These are phyloP conservation scores for Leptographium wingfieldii DNA, from an alignment of 2,329 filamentous ascomycete species.

Conservation along the genomic window DNA sequence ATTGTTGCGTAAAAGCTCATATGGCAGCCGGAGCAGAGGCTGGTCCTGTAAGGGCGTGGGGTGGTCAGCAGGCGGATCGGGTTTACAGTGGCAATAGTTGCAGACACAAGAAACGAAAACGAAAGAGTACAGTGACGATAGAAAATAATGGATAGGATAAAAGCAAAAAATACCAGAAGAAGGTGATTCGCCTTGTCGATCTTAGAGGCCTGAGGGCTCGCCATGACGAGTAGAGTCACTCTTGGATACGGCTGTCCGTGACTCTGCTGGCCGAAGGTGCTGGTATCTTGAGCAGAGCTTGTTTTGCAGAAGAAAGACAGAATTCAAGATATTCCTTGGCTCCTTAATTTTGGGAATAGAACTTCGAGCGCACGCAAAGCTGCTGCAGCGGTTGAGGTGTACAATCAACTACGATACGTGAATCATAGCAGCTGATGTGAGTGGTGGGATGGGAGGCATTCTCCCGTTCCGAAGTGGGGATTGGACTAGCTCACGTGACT, in stretches of 20 bases:
- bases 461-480: not conserved
- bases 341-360: too few relatives aligned
- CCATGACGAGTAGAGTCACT: slow-evolving; percentile 30
- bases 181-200: slow-evolving; percentile 66
- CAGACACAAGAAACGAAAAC: not conserved
- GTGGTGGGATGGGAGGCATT: not conserved
- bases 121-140: not conserved
- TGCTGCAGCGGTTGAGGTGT: not conserved
- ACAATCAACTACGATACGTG: not conserved
- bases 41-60: slow-evolving; percentile 54
- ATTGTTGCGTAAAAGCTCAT: slow-evolving; percentile 87
- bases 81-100: not conserved
- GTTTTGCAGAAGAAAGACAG: too few relatives aligned
- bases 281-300: too few relatives aligned
- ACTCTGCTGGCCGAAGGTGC: too few relatives aligned
- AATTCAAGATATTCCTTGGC: too few relatives aligned
- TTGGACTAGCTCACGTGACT: not conserved
- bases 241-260: not conserved
- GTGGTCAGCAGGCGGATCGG: not conserved
- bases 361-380: not conserved
- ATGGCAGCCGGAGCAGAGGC: slow-evolving; percentile 81
- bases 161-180: slow-evolving; percentile 45
- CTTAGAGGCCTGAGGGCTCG: slow-evolving; percentile 48
- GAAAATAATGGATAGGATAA: not conserved
- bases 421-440: not conserved